These are phyloP conservation scores for Ophiostoma quercus DNA, from an alignment of 2,329 filamentous ascomycete species.

Conservation along the genomic window DNA sequence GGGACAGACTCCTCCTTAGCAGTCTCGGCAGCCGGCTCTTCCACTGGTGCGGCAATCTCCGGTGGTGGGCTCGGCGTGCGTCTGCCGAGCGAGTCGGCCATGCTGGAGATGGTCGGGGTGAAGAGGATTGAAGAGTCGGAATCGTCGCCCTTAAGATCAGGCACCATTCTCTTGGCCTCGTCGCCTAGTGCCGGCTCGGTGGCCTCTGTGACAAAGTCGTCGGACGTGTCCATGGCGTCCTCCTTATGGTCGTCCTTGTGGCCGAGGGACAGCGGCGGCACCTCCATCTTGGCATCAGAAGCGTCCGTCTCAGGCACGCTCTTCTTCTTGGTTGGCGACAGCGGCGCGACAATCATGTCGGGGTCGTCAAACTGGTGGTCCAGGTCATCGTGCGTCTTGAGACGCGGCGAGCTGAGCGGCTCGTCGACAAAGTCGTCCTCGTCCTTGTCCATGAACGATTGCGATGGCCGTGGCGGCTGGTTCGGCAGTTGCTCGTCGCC, in stretches of 20 bases:
- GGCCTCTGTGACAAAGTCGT: constrained; percentile 28
- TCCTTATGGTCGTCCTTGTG: constrained; percentile 26
- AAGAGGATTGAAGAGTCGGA: constrained; percentile 31
- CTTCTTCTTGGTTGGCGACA: constrained; percentile 48
- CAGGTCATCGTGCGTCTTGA: constrained; percentile 51
- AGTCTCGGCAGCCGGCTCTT: background rate
- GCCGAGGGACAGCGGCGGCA: background rate
- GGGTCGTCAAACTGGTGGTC: constrained; percentile 50
- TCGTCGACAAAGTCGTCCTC: constrained; percentile 76
- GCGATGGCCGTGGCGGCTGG: background rate
- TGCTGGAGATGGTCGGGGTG: constrained; percentile 28
- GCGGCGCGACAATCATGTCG: constrained; percentile 51
- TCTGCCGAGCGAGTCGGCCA: constrained; percentile 24
- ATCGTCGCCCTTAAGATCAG: constrained; percentile 29
- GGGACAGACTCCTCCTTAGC: background rate
- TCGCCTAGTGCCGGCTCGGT: constrained; percentile 27
- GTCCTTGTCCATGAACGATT: constrained; percentile 51
- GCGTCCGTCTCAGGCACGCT: background rate
- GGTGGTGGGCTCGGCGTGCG: constrained; percentile 15
- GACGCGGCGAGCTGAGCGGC: constrained; percentile 62
- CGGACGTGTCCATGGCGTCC: constrained; percentile 23
- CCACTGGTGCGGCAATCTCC: background rate
- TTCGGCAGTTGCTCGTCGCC: constrained; percentile 50
- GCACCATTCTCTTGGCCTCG: constrained; percentile 23
- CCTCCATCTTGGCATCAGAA: background rate